Percentiles rank a stretch among this genome's conserved stretches.
Evolutionary conservation across 495 filamentous ascomycete species (phyloP).

Genomic region (Penicillium desertorum): DNA sequence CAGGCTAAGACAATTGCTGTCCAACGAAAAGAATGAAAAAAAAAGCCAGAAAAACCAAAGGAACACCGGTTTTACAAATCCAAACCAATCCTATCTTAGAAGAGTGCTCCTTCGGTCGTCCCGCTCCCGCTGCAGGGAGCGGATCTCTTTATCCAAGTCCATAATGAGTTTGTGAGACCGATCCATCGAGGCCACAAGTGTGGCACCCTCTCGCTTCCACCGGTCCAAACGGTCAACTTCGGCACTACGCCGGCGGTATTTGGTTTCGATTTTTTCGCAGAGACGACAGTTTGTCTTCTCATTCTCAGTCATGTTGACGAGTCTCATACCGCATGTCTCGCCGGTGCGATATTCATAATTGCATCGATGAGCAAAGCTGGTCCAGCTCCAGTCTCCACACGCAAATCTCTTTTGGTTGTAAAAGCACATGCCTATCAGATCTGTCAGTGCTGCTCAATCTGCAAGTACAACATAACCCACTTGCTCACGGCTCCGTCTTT

Average conservation of each 20-base stretch:
- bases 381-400: conserved; percentile 96
- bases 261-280: conserved; percentile 91
- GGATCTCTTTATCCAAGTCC: conserved; percentile 63
- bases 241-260: conserved; percentile 69
- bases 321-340: conserved; percentile 96
- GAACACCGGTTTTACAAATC: conserved; percentile 15
- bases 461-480: conserved; percentile 36
- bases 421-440: conserved; percentile 55
- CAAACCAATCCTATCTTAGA: conserved; percentile 24
- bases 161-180: conserved; percentile 63
- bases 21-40: background rate
- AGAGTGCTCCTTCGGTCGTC: conserved; percentile 39
- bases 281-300: conserved; percentile 66
- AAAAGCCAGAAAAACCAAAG: background rate
- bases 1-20: conserved; percentile 19
- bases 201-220: conserved; percentile 71
- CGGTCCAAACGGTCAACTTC: conserved; percentile 76
- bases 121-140: conserved; percentile 45
- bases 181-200: conserved; percentile 77
- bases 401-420: conserved; percentile 57
- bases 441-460: conserved; percentile 32
- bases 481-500: conserved; percentile 30
- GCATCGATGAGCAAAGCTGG: conserved; percentile 91
- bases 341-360: conserved; percentile 94
- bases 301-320: conserved; percentile 70